phyloP scores from a whole-genome alignment of 2,329 filamentous ascomycete species.

The Scolecobasidium constrictum region DNA sequence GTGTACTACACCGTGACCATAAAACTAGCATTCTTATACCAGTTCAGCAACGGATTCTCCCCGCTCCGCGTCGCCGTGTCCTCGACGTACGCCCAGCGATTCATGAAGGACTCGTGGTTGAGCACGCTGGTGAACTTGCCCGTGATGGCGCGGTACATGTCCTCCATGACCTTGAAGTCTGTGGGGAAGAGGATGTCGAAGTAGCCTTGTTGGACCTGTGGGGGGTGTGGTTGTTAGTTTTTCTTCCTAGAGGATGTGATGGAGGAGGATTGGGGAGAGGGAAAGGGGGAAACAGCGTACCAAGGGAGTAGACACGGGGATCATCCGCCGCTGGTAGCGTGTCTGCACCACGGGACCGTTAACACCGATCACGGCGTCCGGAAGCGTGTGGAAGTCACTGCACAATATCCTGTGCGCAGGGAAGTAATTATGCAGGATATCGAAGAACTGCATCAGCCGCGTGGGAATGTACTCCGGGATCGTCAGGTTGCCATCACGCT shows the following conservation, averaged over 20 bases:
- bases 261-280: background rate
- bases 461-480: constrained; percentile 89
- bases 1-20: constrained; percentile 74
- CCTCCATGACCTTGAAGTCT: constrained; percentile 82
- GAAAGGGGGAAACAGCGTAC: constrained; percentile 45
- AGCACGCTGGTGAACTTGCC: constrained; percentile 80
- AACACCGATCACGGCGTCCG: constrained; percentile 69
- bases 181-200: constrained; percentile 99
- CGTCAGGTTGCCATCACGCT: constrained; percentile 49
- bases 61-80: constrained; percentile 82
- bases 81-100: constrained; percentile 78
- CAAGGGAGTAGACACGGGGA: constrained; percentile 81
- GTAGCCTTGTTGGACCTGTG: constrained; percentile 88
- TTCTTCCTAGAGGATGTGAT: constrained; percentile 11
- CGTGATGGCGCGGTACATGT: constrained; percentile 85
- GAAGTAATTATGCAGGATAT: constrained; percentile 78
- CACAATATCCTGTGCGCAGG: constrained; percentile 80
- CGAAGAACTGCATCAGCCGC: constrained; percentile 91
- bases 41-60: constrained; percentile 83
- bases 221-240: constrained; percentile 8
- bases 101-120: constrained; percentile 84
- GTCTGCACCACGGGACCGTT: constrained; percentile 97
- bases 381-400: constrained; percentile 81
- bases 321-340: constrained; percentile 72
- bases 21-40: constrained; percentile 93